Evolutionary conservation across 306 rosid genomes (phyloP), one percentile per base, ranked within the genome.

Genomic region (Ormosia emarginata): DNA sequence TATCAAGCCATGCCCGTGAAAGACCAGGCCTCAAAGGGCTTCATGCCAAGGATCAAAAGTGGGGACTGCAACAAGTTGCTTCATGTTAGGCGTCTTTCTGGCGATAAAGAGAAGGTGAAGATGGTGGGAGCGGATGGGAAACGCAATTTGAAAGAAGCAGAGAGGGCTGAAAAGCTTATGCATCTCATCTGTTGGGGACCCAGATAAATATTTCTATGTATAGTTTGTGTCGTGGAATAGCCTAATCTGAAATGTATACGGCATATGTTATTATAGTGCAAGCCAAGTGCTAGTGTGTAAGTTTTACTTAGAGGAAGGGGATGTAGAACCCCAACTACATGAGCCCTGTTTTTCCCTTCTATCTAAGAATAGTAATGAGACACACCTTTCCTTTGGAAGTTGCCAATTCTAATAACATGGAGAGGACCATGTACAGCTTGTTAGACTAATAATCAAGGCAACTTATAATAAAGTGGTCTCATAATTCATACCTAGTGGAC

Each of bases 141-240:
- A 39, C 30, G 74, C 63, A 63, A 61, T 37, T 24, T n/a, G 11
- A 83, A 46, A 58, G 75, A 79, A 50, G 80, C 83, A 41, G 76
- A 78, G 66, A 64, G 74, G 53, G 81, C 43, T 79, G 87, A 79
- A 52, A 67, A 17, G 6, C 80, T 79, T 8, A 33, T 78, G 81
- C 81, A 79, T 33, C 77, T 77, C 62, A 71, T 77, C 7, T 84
- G 17, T 67, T 79, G 84, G 77, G 83, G 78, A 47, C 74, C 74
- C 52, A 84, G 74, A 50, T 74, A 57, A 50, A 11, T 9, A 2
- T 0, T 59, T 49, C 7, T 46, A 12, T 4, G 6, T 49, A 30
- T 36, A 65, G 6, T 15, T 52, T 47, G 39, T 58, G 11, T 49
- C 15, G 2, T 9, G 57, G 11, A 71, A 57, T 24, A 71, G 44